Evolutionary conservation across 768 basidiomycete species (phyloP).

Genomic region (Macrolepiota fuliginosa): DNA sequence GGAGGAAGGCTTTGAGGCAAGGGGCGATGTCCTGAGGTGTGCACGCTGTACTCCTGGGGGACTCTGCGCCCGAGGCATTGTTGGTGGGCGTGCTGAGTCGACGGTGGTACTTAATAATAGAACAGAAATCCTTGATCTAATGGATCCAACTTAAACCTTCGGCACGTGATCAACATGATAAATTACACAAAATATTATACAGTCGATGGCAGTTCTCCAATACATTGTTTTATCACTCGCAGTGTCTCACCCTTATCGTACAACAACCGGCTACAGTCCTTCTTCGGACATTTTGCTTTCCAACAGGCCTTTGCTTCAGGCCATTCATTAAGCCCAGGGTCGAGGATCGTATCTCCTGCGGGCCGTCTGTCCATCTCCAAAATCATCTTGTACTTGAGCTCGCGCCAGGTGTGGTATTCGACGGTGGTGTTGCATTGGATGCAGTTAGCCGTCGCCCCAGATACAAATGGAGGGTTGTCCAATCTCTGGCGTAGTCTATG

Average conservation of each 20-base stretch:
- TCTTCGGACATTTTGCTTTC: constrained; percentile 49
- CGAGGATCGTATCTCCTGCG: constrained; percentile 54
- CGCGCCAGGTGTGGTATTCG: constrained; percentile 63
- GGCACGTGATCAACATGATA: constrained; percentile 2
- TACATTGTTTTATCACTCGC: constrained; percentile 50
- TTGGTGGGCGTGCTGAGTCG: not conserved
- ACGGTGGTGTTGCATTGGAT: constrained; percentile 45
- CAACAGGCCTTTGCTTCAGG: constrained; percentile 60
- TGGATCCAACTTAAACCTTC: not conserved
- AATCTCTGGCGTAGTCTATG: constrained; percentile 44
- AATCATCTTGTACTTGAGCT: constrained; percentile 56
- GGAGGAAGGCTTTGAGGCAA: constrained; percentile 12
- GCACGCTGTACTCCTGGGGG: not conserved
- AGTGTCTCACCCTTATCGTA: constrained; percentile 57
- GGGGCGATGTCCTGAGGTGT: constrained; percentile 5
- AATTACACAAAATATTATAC: constrained; percentile 17
- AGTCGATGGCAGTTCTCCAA: constrained; percentile 43
- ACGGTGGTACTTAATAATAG: constrained; percentile 5
- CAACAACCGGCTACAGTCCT: constrained; percentile 43
- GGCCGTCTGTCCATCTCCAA: constrained; percentile 59
- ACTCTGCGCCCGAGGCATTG: not conserved
- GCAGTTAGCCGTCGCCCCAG: constrained; percentile 43
- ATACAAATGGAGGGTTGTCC: constrained; percentile 58
- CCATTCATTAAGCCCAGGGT: constrained; percentile 51
- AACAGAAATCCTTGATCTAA: not conserved